Percentiles rank a stretch among this genome's conserved stretches.
These are phyloP conservation scores for Collybiopsis luxurians DNA, from an alignment of 768 basidiomycete genomes.

Conservation along the genomic window DNA sequence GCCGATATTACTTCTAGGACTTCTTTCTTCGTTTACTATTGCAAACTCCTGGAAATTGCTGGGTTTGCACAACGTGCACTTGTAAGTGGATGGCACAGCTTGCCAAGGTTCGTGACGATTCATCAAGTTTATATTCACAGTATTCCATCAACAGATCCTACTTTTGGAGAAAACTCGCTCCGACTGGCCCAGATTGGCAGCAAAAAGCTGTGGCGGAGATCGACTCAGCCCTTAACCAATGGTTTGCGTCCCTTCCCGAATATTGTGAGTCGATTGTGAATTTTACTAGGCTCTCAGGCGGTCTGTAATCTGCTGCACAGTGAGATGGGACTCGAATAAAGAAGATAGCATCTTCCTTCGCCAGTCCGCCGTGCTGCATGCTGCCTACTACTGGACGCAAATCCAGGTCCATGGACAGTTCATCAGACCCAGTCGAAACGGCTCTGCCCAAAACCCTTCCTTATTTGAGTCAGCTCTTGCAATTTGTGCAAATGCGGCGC, in stretches of 20 bases:
- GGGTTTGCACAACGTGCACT: constrained; percentile 63
- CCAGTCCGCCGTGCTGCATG: constrained; percentile 36
- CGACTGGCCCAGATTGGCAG: constrained; percentile 55
- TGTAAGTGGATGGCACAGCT: constrained; percentile 25
- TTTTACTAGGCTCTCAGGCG: background rate
- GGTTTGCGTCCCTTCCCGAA: constrained; percentile 58
- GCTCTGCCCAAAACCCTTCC: background rate
- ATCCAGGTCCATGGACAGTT: constrained; percentile 48
- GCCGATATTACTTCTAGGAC: constrained; percentile 49
- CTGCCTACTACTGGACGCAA: constrained; percentile 39
- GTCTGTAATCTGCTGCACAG: constrained; percentile 11
- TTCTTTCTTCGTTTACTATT: constrained; percentile 47
- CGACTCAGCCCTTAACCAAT: constrained; percentile 59
- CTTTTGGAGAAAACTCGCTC: constrained; percentile 18
- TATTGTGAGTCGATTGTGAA: constrained; percentile 37
- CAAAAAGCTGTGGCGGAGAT: constrained; percentile 56
- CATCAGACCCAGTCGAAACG: constrained; percentile 27
- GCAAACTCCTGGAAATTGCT: constrained; percentile 63
- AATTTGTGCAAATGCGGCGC: constrained; percentile 38
- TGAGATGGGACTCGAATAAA: constrained; percentile 20
- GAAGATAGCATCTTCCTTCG: constrained; percentile 30
- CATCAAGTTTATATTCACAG: constrained; percentile 24
- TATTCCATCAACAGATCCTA: constrained; percentile 11
- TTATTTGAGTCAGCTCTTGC: constrained; percentile 32
- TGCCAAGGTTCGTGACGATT: constrained; percentile 12